These are phyloP conservation scores for Penicillium silybi DNA, from an alignment of 495 filamentous ascomycete genomes.

Conservation along the genomic window DNA sequence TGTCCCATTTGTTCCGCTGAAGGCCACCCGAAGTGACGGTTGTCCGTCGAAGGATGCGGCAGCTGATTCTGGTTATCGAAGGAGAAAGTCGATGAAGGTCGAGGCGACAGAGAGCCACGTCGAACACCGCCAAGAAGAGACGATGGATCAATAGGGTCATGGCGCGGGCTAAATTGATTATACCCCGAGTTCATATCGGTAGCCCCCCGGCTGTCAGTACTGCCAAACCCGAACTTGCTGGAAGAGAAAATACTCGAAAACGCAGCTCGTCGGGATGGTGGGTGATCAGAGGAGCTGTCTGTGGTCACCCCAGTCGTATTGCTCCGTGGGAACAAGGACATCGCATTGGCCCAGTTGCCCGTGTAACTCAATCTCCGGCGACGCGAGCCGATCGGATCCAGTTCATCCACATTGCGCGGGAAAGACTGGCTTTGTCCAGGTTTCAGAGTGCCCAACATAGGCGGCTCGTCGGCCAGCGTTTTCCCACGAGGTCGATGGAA, in stretches of 20 bases:
- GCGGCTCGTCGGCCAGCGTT: conserved; percentile 62
- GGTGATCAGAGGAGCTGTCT: conserved; percentile 44
- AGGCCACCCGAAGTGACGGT: conserved; percentile 63
- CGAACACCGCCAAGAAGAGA: conserved; percentile 50
- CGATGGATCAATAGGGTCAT: conserved; percentile 55
- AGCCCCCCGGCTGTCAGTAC: conserved; percentile 39
- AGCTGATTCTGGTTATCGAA: conserved; percentile 61
- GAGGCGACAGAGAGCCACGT: conserved; percentile 63
- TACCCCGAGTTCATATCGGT: conserved; percentile 47
- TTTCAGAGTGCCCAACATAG: conserved; percentile 68
- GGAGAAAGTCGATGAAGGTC: conserved; percentile 75
- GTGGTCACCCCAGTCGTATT: conserved; percentile 36
- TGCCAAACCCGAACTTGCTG: conserved; percentile 39
- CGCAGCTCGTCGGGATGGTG: conserved; percentile 40
- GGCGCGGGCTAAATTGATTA: conserved; percentile 58
- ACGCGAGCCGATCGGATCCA: conserved; percentile 65
- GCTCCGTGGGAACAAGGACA: conserved; percentile 51
- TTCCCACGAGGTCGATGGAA: conserved; percentile 73
- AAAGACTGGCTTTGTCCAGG: conserved; percentile 79
- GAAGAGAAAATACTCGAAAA: conserved; percentile 46
- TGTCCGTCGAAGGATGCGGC: conserved; percentile 77
- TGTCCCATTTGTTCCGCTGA: conserved; percentile 48
- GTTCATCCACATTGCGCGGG: conserved; percentile 62
- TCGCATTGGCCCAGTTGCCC: conserved; percentile 58
- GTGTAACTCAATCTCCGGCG: conserved; percentile 60